A percentile compares a stretch with the other conserved stretches of the same genome.
Evolutionary conservation across 2,329 filamentous ascomycete genomes (phyloP).

Genomic region (Anthostomella pinea): DNA sequence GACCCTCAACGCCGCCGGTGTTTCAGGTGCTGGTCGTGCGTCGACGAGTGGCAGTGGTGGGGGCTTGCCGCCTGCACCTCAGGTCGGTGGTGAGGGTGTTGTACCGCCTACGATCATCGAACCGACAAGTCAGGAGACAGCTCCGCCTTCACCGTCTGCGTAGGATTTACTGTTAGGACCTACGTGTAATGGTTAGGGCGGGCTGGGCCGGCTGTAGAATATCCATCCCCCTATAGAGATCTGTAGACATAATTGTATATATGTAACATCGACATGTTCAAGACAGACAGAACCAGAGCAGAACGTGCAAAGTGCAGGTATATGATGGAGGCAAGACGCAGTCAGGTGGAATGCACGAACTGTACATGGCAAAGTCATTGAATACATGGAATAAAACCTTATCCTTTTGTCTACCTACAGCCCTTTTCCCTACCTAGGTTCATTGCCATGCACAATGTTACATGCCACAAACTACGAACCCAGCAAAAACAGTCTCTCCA

Average conservation of each 20-base stretch:
- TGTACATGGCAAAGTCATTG: too few relatives aligned
- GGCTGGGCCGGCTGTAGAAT: slow-evolving; percentile 11
- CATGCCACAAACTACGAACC: slow-evolving; percentile 32
- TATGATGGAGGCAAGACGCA: too few relatives aligned
- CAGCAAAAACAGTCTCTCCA: slow-evolving; percentile 50
- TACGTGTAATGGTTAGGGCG: background rate
- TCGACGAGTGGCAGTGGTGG: too few relatives aligned
- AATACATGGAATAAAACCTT: too few relatives aligned
- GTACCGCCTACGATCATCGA: too few relatives aligned
- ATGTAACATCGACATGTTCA: too few relatives aligned
- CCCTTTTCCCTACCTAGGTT: background rate
- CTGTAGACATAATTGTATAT: slow-evolving; percentile 31
- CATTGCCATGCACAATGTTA: background rate
- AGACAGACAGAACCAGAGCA: slow-evolving; percentile 1
- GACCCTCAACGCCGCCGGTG: slow-evolving; percentile 37
- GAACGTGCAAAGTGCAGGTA: background rate
- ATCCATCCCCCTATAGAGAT: slow-evolving; percentile 13
- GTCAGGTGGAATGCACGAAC: too few relatives aligned
- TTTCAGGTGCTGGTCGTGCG: too few relatives aligned
- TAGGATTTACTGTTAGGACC: slow-evolving; percentile 9
- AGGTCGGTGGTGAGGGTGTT: too few relatives aligned
- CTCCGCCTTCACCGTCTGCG: slow-evolving; percentile 16
- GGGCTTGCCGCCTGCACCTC: too few relatives aligned
- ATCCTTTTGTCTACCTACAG: too few relatives aligned
- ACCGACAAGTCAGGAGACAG: slow-evolving; percentile 10